phyloP scores from a whole-genome alignment of 306 rosid species.

The Cicer judaicum region DNA sequence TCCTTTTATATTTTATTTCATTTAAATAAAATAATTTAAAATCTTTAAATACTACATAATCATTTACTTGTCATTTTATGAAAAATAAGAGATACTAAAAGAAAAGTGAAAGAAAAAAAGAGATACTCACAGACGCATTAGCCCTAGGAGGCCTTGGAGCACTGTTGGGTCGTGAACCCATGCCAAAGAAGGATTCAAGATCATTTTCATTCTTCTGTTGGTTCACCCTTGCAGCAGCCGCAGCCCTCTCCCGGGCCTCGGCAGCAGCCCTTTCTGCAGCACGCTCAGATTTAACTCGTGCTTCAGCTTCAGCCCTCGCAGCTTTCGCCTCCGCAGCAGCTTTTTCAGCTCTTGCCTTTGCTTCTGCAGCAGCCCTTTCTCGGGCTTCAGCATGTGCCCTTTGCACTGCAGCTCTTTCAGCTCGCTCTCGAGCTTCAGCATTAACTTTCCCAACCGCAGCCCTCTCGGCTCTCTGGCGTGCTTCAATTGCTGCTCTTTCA shows the following conservation, averaged over 20 bases:
- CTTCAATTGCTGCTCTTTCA: slow-evolving; percentile 88
- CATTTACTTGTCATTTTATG: slow-evolving; percentile 15
- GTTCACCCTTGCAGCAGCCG: slow-evolving; percentile 79
- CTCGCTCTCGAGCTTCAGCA: slow-evolving; percentile 93
- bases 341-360: slow-evolving; percentile 79
- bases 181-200: slow-evolving; percentile 81
- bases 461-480: slow-evolving; percentile 83
- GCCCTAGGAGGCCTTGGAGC: slow-evolving; percentile 93
- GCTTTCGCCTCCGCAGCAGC: slow-evolving; percentile 62
- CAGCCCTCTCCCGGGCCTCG: slow-evolving; percentile 74
- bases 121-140: slow-evolving; percentile 69
- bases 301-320: slow-evolving; percentile 70
- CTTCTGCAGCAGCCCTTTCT: slow-evolving; percentile 92
- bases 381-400: slow-evolving; percentile 98
- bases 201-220: slow-evolving; percentile 81
- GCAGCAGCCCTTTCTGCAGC: slow-evolving; percentile 85
- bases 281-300: slow-evolving; percentile 80
- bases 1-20: slow-evolving; percentile 13
- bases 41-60: slow-evolving; percentile 1
- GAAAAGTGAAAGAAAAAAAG: slow-evolving; percentile 4
- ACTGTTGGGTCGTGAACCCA: slow-evolving; percentile 74
- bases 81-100: not conserved
- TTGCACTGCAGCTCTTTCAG: slow-evolving; percentile 97
- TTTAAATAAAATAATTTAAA: slow-evolving; percentile 7
- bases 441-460: slow-evolving; percentile 84